phyloP scores from a whole-genome alignment of 371 early-diverging fungal genomes.

The Mucor racemosus region DNA sequence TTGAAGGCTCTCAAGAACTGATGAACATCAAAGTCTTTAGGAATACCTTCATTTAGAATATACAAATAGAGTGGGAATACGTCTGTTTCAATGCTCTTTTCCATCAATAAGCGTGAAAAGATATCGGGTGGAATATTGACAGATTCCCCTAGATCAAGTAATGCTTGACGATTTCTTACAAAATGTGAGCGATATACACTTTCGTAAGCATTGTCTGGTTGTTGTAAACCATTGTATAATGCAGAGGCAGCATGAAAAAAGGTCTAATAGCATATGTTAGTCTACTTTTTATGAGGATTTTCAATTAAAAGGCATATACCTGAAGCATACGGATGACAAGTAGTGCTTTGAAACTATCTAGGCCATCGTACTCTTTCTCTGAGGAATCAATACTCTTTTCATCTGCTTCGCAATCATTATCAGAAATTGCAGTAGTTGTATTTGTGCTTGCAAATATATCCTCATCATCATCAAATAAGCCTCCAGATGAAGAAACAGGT shows the following conservation, averaged over 20 bases:
- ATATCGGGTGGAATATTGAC: slow-evolving; percentile 32
- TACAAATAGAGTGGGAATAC: slow-evolving; percentile 53
- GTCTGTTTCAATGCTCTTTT: slow-evolving; percentile 65
- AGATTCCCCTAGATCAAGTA: slow-evolving; percentile 38
- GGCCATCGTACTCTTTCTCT: slow-evolving; percentile 24
- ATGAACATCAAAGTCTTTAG: slow-evolving; percentile 30
- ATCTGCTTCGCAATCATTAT: not conserved
- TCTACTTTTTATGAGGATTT: not conserved
- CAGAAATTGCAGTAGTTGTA: not conserved
- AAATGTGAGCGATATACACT: slow-evolving; percentile 19
- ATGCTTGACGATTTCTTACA: slow-evolving; percentile 29
- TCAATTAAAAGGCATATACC: slow-evolving; percentile 25
- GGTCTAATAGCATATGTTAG: slow-evolving; percentile 23
- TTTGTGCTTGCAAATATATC: slow-evolving; percentile 10
- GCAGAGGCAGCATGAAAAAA: slow-evolving; percentile 47
- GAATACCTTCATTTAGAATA: slow-evolving; percentile 35
- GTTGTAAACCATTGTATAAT: slow-evolving; percentile 27
- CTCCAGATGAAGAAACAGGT: not conserved
- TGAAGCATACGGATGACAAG: slow-evolving; percentile 49
- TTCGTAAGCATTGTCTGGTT: slow-evolving; percentile 20
- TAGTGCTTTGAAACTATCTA: slow-evolving; percentile 44
- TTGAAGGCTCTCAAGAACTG: slow-evolving; percentile 41
- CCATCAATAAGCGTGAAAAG: slow-evolving; percentile 46
- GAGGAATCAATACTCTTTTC: not conserved
- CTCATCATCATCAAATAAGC: slow-evolving; percentile 20